Percentiles rank a stretch among this genome's conserved stretches.
phyloP scores from a whole-genome alignment of 2,329 filamentous ascomycete genomes.

The Pezicula carpinea region DNA sequence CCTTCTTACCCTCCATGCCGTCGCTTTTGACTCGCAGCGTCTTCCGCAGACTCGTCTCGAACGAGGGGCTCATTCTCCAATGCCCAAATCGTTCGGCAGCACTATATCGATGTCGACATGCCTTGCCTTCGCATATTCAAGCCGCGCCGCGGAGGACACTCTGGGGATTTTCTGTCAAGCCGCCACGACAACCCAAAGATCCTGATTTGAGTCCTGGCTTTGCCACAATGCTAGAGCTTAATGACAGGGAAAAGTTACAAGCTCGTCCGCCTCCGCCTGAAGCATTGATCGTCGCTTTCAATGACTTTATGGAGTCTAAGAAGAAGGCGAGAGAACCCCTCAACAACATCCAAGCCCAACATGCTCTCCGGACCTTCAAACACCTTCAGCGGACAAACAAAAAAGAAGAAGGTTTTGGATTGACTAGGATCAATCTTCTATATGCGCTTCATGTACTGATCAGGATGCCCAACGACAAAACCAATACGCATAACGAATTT shows the following conservation, averaged over 20 bases:
- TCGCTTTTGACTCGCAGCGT: constrained; percentile 57
- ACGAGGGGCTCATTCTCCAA: constrained; percentile 34
- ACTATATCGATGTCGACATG: constrained; percentile 32
- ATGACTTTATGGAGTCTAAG: constrained; percentile 57
- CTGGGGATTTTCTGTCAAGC: constrained; percentile 57
- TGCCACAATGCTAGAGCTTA: constrained; percentile 64
- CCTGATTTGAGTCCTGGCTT: constrained; percentile 67
- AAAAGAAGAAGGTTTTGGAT: constrained; percentile 11
- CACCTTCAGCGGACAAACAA: constrained; percentile 44
- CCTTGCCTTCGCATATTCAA: constrained; percentile 30
- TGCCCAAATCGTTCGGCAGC: constrained; percentile 21
- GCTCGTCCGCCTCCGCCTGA: constrained; percentile 58
- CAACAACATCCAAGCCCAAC: constrained; percentile 63
- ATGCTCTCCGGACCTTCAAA: constrained; percentile 53
- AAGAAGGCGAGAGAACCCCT: constrained; percentile 42
- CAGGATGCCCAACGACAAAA: constrained; percentile 18
- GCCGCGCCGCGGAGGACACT: constrained; percentile 46
- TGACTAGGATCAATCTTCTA: constrained; percentile 13
- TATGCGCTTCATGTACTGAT: constrained; percentile 11
- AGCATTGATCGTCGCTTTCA: constrained; percentile 63
- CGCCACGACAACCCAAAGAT: constrained; percentile 54
- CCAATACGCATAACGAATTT: constrained; percentile 6
- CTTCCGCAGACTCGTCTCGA: constrained; percentile 51
- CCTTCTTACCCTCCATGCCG: constrained; percentile 38
- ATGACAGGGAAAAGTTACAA: constrained; percentile 56